These are phyloP conservation scores for Fusarium lyarnte DNA, from an alignment of 2,329 filamentous ascomycete species.

Conservation along the genomic window DNA sequence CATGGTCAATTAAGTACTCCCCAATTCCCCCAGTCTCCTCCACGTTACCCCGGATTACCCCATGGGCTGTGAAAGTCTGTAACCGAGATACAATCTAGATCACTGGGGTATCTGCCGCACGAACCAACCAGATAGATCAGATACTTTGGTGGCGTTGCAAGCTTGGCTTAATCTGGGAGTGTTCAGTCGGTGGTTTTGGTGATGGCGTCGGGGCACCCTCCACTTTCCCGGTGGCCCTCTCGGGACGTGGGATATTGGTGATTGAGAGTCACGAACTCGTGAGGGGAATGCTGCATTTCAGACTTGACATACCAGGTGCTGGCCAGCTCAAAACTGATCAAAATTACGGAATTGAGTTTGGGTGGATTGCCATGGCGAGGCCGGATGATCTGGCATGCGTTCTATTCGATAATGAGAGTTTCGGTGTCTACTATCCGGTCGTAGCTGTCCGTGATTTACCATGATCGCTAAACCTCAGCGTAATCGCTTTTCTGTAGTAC, in stretches of 20 bases:
- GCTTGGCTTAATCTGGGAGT: background rate
- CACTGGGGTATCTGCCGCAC: too few species aligned
- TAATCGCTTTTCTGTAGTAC: rapidly evolving
- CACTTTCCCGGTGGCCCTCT: slow-evolving; percentile 25
- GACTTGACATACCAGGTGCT: background rate
- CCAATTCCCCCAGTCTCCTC: background rate
- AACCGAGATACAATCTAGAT: background rate
- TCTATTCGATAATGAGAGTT: too few species aligned
- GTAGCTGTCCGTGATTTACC: rapidly evolving
- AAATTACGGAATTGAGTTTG: background rate
- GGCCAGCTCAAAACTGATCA: rapidly evolving
- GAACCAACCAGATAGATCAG: background rate
- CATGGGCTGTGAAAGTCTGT: background rate
- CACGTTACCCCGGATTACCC: slow-evolving; percentile 28
- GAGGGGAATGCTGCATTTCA: background rate
- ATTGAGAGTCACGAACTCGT: background rate
- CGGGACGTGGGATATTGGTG: background rate
- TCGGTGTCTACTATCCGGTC: background rate
- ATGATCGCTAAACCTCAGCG: rapidly evolving
- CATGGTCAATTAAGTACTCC: slow-evolving; percentile 9
- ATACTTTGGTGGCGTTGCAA: background rate
- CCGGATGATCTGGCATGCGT: background rate
- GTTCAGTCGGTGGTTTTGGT: background rate
- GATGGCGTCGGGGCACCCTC: background rate
- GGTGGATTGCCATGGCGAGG: rapidly evolving